Percentiles rank a stretch among this genome's conserved stretches.
Evolutionary conservation across 441 rosid species (phyloP).

Genomic region (Pelargonium cotyledonis): DNA sequence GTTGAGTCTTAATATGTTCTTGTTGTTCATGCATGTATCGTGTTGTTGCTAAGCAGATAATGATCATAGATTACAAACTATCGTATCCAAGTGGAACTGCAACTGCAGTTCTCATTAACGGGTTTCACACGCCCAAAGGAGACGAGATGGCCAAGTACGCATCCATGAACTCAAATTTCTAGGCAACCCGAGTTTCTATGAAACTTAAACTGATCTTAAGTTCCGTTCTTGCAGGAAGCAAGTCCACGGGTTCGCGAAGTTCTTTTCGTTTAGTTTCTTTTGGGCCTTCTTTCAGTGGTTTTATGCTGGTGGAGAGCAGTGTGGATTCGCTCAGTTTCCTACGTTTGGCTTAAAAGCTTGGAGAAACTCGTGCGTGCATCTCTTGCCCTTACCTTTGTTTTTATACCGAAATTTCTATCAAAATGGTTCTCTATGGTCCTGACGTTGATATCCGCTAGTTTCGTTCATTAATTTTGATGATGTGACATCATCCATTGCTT

Average conservation of each 20-base stretch:
- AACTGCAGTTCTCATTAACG: constrained; percentile 84
- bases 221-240: constrained; percentile 63
- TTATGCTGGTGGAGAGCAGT: constrained; percentile 60
- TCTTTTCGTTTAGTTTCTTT: constrained; percentile 66
- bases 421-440: too few relatives aligned
- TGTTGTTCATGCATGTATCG: constrained; percentile 9
- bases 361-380: constrained; percentile 53
- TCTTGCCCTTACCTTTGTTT: not conserved
- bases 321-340: constrained; percentile 82
- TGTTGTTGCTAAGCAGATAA: constrained; percentile 41
- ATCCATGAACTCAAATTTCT: not conserved
- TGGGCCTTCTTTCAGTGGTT: constrained; percentile 98
- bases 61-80: constrained; percentile 75
- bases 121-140: constrained; percentile 85
- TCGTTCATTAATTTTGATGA: too few relatives aligned
- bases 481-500: too few relatives aligned
- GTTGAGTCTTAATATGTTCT: not conserved
- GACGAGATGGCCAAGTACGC: constrained; percentile 63
- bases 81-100: constrained; percentile 95
- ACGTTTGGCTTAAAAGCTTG: constrained; percentile 74
- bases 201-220: not conserved
- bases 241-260: constrained; percentile 64
- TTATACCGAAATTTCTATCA: not conserved
- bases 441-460: too few relatives aligned
- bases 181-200: not conserved